Conservation (phyloP, 305 asterid genomes). For the Euphrasia arctica region DNA sequence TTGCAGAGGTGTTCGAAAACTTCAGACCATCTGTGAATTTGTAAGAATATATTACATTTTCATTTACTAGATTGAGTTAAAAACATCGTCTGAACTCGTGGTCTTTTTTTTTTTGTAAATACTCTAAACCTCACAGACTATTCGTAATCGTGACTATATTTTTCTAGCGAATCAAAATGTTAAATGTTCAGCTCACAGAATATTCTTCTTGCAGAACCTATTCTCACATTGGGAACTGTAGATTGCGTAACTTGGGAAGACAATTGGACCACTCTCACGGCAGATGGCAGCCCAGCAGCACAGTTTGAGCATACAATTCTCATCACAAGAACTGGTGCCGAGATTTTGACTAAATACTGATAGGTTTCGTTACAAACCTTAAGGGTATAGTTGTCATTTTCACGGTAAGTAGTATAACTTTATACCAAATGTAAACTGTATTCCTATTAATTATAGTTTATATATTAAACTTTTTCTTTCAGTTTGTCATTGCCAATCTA, state of each 20-base stretch:
- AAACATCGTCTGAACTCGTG: background rate
- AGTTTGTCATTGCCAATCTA: too few relatives aligned
- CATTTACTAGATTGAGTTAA: background rate
- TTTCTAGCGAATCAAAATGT: background rate
- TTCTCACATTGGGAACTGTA: constrained; percentile 78
- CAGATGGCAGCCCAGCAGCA: constrained; percentile 96
- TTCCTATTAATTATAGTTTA: too few relatives aligned
- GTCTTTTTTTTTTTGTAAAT: background rate
- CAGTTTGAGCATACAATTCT: constrained; percentile 96
- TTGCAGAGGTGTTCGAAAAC: background rate
- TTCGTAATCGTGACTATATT: background rate
- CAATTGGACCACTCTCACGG: constrained; percentile 95
- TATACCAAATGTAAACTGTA: too few relatives aligned
- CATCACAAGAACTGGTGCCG: constrained; percentile 86
- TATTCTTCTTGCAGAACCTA: constrained; percentile 65
- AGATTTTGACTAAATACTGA: constrained; percentile 66
- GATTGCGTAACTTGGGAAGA: constrained; percentile 94
- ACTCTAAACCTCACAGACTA: background rate
- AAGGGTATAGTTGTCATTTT: background rate
- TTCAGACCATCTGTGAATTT: background rate
- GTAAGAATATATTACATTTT: background rate
- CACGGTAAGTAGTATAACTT: background rate
- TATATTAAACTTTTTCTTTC: too few relatives aligned
- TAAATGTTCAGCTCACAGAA: background rate
- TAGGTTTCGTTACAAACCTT: background rate